Evolutionary conservation across 2,329 filamentous ascomycete species (phyloP), one percentile per base, ranked within the genome.

Genomic region (Fusarium sublunatum): DNA sequence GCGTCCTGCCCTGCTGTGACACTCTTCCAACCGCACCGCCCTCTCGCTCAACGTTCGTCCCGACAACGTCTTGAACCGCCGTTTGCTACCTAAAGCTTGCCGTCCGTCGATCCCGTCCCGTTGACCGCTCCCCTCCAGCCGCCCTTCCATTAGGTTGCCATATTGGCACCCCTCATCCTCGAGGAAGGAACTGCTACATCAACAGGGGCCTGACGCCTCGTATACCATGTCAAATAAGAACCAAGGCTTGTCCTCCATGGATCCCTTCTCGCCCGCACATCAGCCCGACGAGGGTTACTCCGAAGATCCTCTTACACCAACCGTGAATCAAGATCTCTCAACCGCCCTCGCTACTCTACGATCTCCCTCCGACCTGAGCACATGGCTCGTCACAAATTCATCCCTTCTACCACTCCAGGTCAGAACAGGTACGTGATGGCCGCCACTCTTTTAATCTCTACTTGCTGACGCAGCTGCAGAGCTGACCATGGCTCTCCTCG

Each of bases 241-340:
- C 45, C 68, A 74, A 45, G 63, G 58, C 34, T 61, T 69, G 22
- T 60, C 63, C 55, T 59, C 65, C 42, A 81, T 83, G 79, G 79
- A 82, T 68, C 71, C 78, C 41, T 80, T 81, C 59, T 76, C 85
- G 29, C 82, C 85, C 65, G 81, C 75, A 13, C 81, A 83, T 57
- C 81, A 88, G 74, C 84, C 92, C 56, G 92, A 96, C 78, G 92
- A 96, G 78, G 92, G 92, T 70, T 96, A 95, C 75, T 93, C 91
- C 6, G 91, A 95, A 74, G 91, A 93, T 67, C 85, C 85, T 56
- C 76, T 87, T 48, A 83, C 82, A 65, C 77, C 81, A 10, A 73
- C 76, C 50, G 67, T 72, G 6, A 68, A 71, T 68, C 67, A 69
- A 69, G 70, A 72, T 62, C 53, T 78, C 60, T 60, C 77, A 62